Conservation (phyloP, 164 flowering plant genomes). For the Kingdonia uniflora region DNA sequence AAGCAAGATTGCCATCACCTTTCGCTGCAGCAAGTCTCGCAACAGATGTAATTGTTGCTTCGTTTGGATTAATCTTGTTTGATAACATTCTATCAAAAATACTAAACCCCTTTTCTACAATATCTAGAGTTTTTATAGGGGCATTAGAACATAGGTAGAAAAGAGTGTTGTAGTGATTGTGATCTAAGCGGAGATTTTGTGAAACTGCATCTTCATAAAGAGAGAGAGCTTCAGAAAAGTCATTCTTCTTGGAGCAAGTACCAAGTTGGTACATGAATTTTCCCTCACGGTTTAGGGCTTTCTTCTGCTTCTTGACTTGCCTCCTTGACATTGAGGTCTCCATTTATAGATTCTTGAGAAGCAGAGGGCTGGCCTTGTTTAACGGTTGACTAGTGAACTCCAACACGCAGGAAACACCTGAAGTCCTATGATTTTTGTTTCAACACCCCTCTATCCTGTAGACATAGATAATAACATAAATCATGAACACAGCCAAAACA, state of each 20-base stretch:
- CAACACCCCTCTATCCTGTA: too few relatives aligned
- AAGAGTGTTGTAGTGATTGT: constrained; percentile 47
- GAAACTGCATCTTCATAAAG: constrained; percentile 50
- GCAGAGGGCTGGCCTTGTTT: too few relatives aligned
- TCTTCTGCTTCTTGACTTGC: constrained; percentile 21
- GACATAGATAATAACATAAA: too few relatives aligned
- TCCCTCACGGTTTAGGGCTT: constrained; percentile 31
- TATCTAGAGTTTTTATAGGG: constrained; percentile 22
- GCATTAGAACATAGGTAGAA: constrained; percentile 65
- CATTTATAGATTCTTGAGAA: background rate
- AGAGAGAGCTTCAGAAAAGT: constrained; percentile 47
- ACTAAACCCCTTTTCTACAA: constrained; percentile 38
- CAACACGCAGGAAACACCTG: too few relatives aligned
- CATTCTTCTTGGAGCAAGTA: constrained; percentile 50
- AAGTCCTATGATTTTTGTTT: too few relatives aligned
- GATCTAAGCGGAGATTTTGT: constrained; percentile 28
- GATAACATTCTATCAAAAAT: constrained; percentile 46
- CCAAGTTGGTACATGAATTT: constrained; percentile 44
- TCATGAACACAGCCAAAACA: too few relatives aligned
- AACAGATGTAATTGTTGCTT: constrained; percentile 66
- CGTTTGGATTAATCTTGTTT: constrained; percentile 36
- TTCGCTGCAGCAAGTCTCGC: constrained; percentile 70
- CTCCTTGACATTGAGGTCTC: background rate
- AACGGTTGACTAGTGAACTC: too few relatives aligned
- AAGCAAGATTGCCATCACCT: constrained; percentile 60